Evolutionary conservation across 2,329 filamentous ascomycete genomes (phyloP).

Genomic region (Blumeria hordei): DNA sequence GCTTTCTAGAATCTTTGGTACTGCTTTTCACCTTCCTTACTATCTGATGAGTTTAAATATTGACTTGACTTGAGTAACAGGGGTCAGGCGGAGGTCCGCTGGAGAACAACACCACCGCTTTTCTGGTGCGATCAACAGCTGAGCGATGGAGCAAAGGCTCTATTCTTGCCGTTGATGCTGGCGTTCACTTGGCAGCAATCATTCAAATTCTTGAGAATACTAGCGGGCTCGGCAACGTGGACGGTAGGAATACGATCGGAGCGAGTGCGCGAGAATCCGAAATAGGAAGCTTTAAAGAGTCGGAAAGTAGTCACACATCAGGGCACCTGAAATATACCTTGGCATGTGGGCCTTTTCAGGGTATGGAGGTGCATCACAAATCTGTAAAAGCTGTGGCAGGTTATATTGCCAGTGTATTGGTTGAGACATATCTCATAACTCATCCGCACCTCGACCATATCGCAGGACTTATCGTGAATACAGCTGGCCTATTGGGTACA

Average conservation of each 20-base stretch:
- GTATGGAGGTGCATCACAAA: slow-evolving; percentile 42
- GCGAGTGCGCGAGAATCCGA: neutral
- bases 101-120: slow-evolving; percentile 73
- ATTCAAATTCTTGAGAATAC: slow-evolving; percentile 36
- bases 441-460: slow-evolving; percentile 96
- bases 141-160: slow-evolving; percentile 64
- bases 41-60: neutral
- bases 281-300: neutral
- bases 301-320: neutral
- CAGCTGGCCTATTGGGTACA: slow-evolving; percentile 57
- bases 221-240: slow-evolving; percentile 18
- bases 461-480: slow-evolving; percentile 78
- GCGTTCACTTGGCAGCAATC: slow-evolving; percentile 70
- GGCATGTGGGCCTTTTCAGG: slow-evolving; percentile 52
- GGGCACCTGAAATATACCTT: slow-evolving; percentile 18
- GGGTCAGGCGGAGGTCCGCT: slow-evolving; percentile 73
- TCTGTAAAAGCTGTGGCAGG: slow-evolving; percentile 56
- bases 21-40: neutral
- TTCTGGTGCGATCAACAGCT: slow-evolving; percentile 63
- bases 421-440: slow-evolving; percentile 79
- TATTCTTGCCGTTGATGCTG: slow-evolving; percentile 77
- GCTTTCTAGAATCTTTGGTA: neutral
- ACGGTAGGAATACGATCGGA: slow-evolving; percentile 14
- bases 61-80: slow-evolving; percentile 21
- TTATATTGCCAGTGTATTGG: slow-evolving; percentile 51